phyloP scores from a whole-genome alignment of 1,284 basidiomycete genomes.

The Hemileia vastatrix region DNA sequence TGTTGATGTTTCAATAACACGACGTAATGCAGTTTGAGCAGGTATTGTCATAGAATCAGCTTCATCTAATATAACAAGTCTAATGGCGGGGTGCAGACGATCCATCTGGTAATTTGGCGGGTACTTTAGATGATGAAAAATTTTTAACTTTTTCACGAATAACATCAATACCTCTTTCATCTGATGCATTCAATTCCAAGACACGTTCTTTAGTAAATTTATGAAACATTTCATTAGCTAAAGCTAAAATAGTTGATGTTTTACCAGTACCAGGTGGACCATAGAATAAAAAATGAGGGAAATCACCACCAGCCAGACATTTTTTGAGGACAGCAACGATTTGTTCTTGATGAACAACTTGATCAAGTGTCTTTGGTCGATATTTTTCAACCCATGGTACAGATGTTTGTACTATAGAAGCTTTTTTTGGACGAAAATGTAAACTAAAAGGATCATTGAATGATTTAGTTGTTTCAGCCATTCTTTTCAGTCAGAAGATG shows the following conservation, averaged over 20 bases:
- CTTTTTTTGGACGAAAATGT: too few relatives aligned
- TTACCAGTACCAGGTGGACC: slow-evolving; percentile 96
- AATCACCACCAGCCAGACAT: slow-evolving; percentile 86
- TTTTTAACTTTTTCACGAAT: slow-evolving; percentile 98
- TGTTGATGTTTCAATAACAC: slow-evolving; percentile 97
- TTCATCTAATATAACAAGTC: slow-evolving; percentile 95
- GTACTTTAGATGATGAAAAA: too few relatives aligned
- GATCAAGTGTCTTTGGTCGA: slow-evolving; percentile 71
- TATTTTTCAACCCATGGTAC: slow-evolving; percentile 99
- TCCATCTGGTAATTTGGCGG: too few relatives aligned
- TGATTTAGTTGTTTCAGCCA: too few relatives aligned
- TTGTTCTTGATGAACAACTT: slow-evolving; percentile 88
- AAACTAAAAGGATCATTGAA: too few relatives aligned
- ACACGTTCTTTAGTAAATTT: slow-evolving; percentile 67
- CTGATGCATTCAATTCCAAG: slow-evolving; percentile 92
- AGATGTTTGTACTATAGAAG: too few relatives aligned
- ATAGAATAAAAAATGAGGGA: slow-evolving; percentile 94
- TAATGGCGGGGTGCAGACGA: too few relatives aligned
- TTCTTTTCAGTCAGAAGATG: too few relatives aligned
- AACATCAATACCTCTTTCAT: slow-evolving; percentile 96
- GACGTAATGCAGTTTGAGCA: slow-evolving; percentile 90
- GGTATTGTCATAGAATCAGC: slow-evolving; percentile 99
- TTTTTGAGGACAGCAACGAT: slow-evolving; percentile 83
- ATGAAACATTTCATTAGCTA: slow-evolving; percentile 87
- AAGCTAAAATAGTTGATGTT: slow-evolving; percentile 90